These are phyloP conservation scores for Candida hungchunana DNA, from an alignment of 805 yeast species.

Conservation along the genomic window DNA sequence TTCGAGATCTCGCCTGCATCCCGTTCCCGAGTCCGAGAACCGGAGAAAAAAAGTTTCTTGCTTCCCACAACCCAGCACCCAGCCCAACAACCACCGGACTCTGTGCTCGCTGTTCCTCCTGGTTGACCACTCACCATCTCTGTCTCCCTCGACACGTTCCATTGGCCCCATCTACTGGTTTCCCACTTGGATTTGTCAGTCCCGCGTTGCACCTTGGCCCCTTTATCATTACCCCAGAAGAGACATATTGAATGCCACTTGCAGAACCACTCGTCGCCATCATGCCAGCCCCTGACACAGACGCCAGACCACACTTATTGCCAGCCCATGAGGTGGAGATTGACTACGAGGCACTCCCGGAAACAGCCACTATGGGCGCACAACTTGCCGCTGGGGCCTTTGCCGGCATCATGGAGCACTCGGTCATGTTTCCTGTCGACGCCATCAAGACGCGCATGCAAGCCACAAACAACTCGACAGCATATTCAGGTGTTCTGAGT, in stretches of 20 bases:
- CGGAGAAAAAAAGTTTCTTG: too few species aligned
- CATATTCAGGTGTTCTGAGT: constrained; percentile 46
- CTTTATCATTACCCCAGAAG: not conserved
- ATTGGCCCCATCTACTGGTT: too few species aligned
- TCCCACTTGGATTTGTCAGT: too few species aligned
- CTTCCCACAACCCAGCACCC: too few species aligned
- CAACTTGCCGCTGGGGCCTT: constrained; percentile 92
- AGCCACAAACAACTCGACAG: constrained; percentile 19
- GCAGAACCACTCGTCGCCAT: constrained; percentile 2
- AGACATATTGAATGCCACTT: constrained; percentile 4
- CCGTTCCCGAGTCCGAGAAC: too few species aligned
- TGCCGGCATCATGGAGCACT: constrained; percentile 99
- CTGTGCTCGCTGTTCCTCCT: too few species aligned
- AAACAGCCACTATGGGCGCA: constrained; percentile 73
- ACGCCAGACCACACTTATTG: not conserved
- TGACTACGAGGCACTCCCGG: constrained; percentile 92
- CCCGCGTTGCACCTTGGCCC: too few species aligned
- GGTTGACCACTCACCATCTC: too few species aligned
- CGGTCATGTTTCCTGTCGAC: constrained; percentile 95
- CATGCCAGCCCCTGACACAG: constrained; percentile 1
- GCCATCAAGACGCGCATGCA: constrained; percentile 97
- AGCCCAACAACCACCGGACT: too few species aligned
- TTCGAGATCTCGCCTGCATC: too few species aligned
- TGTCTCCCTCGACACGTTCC: too few species aligned
- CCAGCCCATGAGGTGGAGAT: constrained; percentile 36